Percentiles rank a stretch among this genome's conserved stretches.
These are phyloP conservation scores for Mucuna pruriens DNA, from an alignment of 306 rosid species.

Conservation along the genomic window DNA sequence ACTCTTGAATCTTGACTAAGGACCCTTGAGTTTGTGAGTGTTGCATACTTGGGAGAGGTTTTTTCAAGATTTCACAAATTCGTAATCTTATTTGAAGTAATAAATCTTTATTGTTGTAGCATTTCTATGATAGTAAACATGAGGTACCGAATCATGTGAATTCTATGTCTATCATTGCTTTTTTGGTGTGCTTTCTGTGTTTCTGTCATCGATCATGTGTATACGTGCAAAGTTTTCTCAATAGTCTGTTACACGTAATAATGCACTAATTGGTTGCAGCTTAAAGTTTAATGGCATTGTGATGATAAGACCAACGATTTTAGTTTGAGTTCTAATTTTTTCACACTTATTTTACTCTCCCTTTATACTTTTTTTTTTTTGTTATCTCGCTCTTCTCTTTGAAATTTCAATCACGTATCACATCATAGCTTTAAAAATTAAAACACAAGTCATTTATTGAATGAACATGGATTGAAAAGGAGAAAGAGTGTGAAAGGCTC, in stretches of 20 bases:
- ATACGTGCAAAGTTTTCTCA: not conserved
- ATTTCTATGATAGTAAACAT: not conserved
- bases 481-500: not conserved
- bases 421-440: not conserved
- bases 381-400: not conserved
- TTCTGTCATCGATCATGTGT: not conserved
- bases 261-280: not conserved
- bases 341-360: not conserved
- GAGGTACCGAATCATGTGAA: not conserved
- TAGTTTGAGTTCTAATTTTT: not conserved
- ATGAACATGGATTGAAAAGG: not conserved
- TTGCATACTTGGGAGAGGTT: not conserved
- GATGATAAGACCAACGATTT: not conserved
- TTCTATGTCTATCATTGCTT: not conserved
- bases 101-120: not conserved
- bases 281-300: slow-evolving; percentile 13
- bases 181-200: not conserved
- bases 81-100: not conserved
- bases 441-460: not conserved
- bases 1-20: not conserved
- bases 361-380: not conserved
- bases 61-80: not conserved
- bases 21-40: not conserved
- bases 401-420: not conserved
- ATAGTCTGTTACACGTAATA: not conserved